Evolutionary conservation across 2,329 filamentous ascomycete species (phyloP), one percentile per base, ranked within the genome.

Genomic region (Balansia obtecta): DNA sequence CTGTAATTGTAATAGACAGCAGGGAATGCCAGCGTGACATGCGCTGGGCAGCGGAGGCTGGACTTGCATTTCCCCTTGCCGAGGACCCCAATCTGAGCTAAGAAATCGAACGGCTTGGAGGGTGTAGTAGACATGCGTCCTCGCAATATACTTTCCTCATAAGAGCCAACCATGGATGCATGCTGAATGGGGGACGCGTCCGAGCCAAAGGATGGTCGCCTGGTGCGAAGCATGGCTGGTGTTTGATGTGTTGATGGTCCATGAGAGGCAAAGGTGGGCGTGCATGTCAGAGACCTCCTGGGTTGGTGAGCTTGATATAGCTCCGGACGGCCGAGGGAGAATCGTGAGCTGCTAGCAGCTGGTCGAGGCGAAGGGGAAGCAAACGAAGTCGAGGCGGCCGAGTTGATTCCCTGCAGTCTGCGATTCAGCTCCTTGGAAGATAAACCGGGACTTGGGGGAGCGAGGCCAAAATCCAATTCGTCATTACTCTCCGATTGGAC

Each of bases 111-210:
- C 6, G 93, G 91, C 56, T 87, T 90, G 1, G 91, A 97, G 0
- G 93, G 91, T 2, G 84, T 93, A 1, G 90, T 96, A 30, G 93
- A 97, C 93, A 98, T 98, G 54, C 93, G 82, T 39, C 93, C 93
- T 45, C 88, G 82, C 2, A 98, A 72, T 53, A 98, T 96, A 30
- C 89, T 96, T 68, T 98, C 93, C 67, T 98, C 93, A 58, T 96
- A 98, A 1, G 91, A 96, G 2, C 93, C 93, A 2, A 97, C 91
- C 86, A 98, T 94, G 3, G 90, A 90, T 9, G 91, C 90, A 66
- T 94, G 88, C 51, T 91, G 86, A 30, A 93, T 71, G 4, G 88
- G 84, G 2, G 88, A 88, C 2, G 74, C 70, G 44, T 95, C 90
- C 0, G 84, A 82, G 15, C 79, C 76, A 44, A 87, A 72, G 0